Base-by-base conservation (phyloP, 495 filamentous ascomycete species). In the Aspergillus cavernicola region DNA sequence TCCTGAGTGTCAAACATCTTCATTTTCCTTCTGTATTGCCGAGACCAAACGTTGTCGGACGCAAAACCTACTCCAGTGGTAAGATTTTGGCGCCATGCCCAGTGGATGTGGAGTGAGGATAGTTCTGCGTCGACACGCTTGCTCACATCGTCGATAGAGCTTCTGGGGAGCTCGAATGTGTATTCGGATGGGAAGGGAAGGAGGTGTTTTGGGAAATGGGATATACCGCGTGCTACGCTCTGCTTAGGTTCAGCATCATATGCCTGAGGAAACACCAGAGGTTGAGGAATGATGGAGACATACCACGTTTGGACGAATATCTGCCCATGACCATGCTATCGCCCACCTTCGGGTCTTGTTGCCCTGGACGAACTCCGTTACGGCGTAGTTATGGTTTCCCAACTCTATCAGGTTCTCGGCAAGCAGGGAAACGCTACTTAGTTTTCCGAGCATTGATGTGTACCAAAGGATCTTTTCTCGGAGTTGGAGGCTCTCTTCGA, bases 361-460 rank as follows among this genome's bases (percentile, higher is more conserved):
- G 0, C 91, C 92, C 56, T 93, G 87, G 1, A 88, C 75, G 50
- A 97, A 87, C 57, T 86, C 83, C 0, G 84, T 88, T 3, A 95
- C 82, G 6, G 90, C 92, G 53, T 83, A 97, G 68, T 98, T 98
- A 11, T 75, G 65, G 31, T 92, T 80, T 0, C 71, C 76, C 8
- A 79, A 66, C 9, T 71, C 71, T 28, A 75, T 79, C 0, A 98
- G 70, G 24, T 68, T 70, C 15, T 80, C 76, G 0, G 96, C 69
- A 0, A 97, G 65, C 0, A 67, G 52, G 3, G 82, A 75, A 4
- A 95, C 71, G 51, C 87, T 93, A 28, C 80, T 82, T 23, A 88
- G 70, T 57, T 93, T 95, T 0, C 93, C 93, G 0, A 97, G 73
- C 89, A 98, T 95, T 22, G 82, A 84, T 2, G 88, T 95, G 64